Percentiles rank a stretch among this genome's conserved stretches.
These are phyloP conservation scores for Rhipidocladum racemiflorum DNA, from an alignment of 176 grass and related monocot species.

Conservation along the genomic window DNA sequence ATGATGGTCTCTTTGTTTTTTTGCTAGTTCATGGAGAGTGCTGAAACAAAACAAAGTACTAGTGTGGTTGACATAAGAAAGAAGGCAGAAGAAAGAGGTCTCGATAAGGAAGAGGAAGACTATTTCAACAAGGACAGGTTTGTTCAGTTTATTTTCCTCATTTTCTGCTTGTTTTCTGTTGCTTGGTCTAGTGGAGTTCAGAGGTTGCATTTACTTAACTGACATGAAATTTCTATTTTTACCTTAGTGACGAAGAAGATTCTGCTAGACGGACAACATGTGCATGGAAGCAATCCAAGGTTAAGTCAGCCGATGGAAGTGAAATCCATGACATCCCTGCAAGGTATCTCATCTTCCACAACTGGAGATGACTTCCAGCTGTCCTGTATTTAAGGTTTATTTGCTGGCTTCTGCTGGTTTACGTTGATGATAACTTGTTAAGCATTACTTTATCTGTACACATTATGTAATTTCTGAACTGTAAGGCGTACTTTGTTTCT, in stretches of 20 bases:
- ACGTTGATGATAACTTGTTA: background rate
- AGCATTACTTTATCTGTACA: slow-evolving; percentile 4
- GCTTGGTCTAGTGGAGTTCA: slow-evolving; percentile 16
- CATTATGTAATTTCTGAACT: slow-evolving; percentile 24
- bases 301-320: slow-evolving; percentile 44
- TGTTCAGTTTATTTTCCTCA: slow-evolving; percentile 25
- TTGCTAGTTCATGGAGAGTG: slow-evolving; percentile 53
- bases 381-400: slow-evolving; percentile 13
- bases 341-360: slow-evolving; percentile 57
- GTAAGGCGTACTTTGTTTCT: background rate
- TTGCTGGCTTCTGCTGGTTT: slow-evolving; percentile 3
- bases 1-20: slow-evolving; percentile 23
- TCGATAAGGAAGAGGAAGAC: slow-evolving; percentile 73
- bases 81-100: slow-evolving; percentile 55
- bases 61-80: slow-evolving; percentile 45
- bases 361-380: background rate
- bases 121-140: slow-evolving; percentile 80
- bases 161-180: slow-evolving; percentile 36
- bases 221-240: slow-evolving; percentile 28
- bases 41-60: slow-evolving; percentile 38
- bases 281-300: slow-evolving; percentile 32
- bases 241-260: slow-evolving; percentile 62
- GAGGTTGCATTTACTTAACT: slow-evolving; percentile 6
- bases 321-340: slow-evolving; percentile 31
- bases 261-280: slow-evolving; percentile 34